Conservation (phyloP, 768 basidiomycete species). For the Leccinum variicolor region DNA sequence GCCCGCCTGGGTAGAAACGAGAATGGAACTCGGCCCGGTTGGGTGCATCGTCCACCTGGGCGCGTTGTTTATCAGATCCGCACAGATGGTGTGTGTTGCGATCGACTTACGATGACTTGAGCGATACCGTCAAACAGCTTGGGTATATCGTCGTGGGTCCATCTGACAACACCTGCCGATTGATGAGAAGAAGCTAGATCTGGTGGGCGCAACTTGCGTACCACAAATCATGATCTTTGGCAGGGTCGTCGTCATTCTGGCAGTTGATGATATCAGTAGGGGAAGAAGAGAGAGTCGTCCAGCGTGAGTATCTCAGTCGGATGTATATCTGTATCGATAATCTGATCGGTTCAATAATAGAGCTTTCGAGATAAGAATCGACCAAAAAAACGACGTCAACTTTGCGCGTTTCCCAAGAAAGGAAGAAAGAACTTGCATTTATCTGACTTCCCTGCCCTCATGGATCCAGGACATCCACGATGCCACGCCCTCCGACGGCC, state of each 20-base stretch:
- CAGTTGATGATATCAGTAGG: neutral
- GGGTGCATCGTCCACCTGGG: constrained; percentile 37
- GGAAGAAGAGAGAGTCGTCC: neutral
- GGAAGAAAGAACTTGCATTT: too few species aligned
- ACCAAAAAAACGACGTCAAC: too few species aligned
- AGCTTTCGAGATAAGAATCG: neutral
- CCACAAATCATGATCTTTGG: constrained; percentile 32
- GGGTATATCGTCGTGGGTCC: constrained; percentile 72
- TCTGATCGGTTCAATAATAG: neutral
- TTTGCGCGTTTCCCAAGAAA: neutral
- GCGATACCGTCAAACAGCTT: constrained; percentile 61
- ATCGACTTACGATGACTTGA: constrained; percentile 65
- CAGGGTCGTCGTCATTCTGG: constrained; percentile 3
- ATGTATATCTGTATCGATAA: neutral
- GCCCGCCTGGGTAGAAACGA: constrained; percentile 40
- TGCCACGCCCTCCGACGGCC: too few species aligned
- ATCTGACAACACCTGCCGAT: constrained; percentile 57
- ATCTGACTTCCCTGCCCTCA: too few species aligned
- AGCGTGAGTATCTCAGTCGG: neutral
- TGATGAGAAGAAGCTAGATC: neutral
- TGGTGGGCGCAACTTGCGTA: constrained; percentile 1
- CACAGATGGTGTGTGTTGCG: neutral
- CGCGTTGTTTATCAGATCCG: neutral
- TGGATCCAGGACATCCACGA: too few species aligned
- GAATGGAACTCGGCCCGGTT: constrained; percentile 44